Base-by-base conservation (phyloP, 1,284 basidiomycete species). In the Ceraceosorus bombacis region DNA sequence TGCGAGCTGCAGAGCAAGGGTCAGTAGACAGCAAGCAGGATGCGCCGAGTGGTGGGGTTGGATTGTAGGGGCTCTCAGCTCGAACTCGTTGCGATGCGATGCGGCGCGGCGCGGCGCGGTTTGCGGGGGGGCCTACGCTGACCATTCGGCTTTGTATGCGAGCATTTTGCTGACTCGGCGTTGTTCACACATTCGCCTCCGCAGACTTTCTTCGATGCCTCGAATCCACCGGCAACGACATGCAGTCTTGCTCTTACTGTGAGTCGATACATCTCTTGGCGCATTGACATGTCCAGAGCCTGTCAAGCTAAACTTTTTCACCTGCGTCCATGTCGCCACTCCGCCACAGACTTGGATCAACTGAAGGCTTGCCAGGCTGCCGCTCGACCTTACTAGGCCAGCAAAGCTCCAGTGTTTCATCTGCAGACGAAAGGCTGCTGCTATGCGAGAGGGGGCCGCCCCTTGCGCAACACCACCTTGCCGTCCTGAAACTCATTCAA, bases 1-100 rank as follows among this genome's bases (percentile, higher is more conserved):
- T 83, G 82, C 73, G 80, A 82, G 60, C 78, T 80, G 64, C 81
- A 82, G 75, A 81, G 81, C 58, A 83, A 83, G 78, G 81, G 80
- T 81, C 66, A 62, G 80, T 78, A 2, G 10, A 41, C 12, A 2
- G 12, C 13, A 53, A 27, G 2, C 52, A 15, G 12, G 41, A 55
- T 55, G n/a, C 46, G 10, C 13, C 3, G 54, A 12, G 12, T 56
- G 13, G 10, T 50, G 46, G n/a, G 54, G 10, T 55, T 10, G 39
- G 43, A n/a, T 50, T 2, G 13, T 2, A 53, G 51, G n/a, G 15
- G n/a, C 2, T 53, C 15, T 53, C n/a, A 15, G 15, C 15, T n/a
- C 46, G 46, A 49, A n/a, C 46, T 49, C n/a, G n/a, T 49, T 15
- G 15, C 15, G 15, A 15, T 15, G 15, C 15, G 15, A 15, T 49